Base-by-base conservation (phyloP, 495 filamentous ascomycete species). In the Penicillium mononematosum region DNA sequence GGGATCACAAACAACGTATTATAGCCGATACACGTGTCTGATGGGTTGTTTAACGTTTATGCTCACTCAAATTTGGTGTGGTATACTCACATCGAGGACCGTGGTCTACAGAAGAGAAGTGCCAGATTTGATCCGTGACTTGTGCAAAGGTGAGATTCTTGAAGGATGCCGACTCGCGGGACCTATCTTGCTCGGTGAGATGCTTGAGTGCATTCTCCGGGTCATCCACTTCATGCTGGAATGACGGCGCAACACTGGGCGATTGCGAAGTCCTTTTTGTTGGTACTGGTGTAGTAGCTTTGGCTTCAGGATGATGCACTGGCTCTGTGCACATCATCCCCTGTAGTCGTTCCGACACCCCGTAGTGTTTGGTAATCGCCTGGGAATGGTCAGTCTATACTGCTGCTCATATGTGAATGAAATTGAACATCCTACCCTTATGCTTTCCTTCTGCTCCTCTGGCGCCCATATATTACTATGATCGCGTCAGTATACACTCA, bases 21-120 rank as follows among this genome's bases (percentile, higher is more conserved):
- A 62, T 88, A 92, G 11, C 91, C 91, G 50, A 94, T 74, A 62
- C 89, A 93, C 11, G 92, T 81, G 67, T 88, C 88, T 91, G 58
- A 20, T 34, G 14, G 16, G 6, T 24, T 31, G 8, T 16, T 34
- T 47, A 27, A 16, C 6, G 9, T 27, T n/a, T 17, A 24, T 14
- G 16, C 20, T 25, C 6, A 9, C 34, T 38, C 31, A 14, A 41
- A 8, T 52, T 27, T 2, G 14, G 29, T 20, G 2, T 14, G 47
- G 6, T 44, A 3, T 11, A 55, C 66, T 50, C 70, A 83, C 82
- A 86, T 67, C 64, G 77, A 16, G 74, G 69, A 17, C 84, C 83
- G 68, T 81, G 81, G 56, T 88, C 85, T 7, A 85, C 78, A 1
- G 83, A 83, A 14, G 78, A 81, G 62, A 80, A 88, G 63, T 88